Evolutionary conservation across 371 early-diverging fungal genomes (phyloP), one percentile per base, ranked within the genome.

Genomic region (Mucor velutinosus): DNA sequence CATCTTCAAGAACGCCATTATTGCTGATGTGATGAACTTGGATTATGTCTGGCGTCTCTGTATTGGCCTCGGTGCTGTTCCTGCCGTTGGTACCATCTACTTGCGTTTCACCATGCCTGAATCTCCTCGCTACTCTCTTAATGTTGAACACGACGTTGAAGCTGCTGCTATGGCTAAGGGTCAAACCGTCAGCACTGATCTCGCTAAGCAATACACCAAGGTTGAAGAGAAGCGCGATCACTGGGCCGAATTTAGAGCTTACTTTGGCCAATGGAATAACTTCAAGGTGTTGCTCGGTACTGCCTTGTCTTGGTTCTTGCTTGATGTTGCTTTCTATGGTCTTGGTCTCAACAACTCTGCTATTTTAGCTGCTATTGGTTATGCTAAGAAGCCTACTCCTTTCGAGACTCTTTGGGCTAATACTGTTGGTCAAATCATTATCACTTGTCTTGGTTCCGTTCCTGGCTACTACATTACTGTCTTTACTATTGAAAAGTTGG

Each of bases 71-170:
- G 95, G 95, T 62, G 87, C 86, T 66, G 76, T 97, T n/a, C 97
- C 97, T n/a, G 93, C 91, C 29, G 65, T 92, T 21, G 79, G 85
- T 30, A 92, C 95, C 10, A 82, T 97, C 64, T 97, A 95, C 82
- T 91, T 90, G 77, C 92, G 97, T 60, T 79, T 95, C 73, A 94
- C 93, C n/a, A 93, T 95, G 77, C 94, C 95, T 32, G 97, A 97
- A 81, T 94, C 97, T 39, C 95, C 97, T 39, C 92, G 94, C 64
- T 95, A 90, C 73, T 86, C 92, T 25, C 86, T 91, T 35, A 92
- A 94, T 70, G 88, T 93, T 58, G 85, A 92, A 69, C 79, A 85
- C 58, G 87, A 92, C 71, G 71, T 86, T 21, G 86, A 88, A 71
- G 86, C 82, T 64, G 91, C 92, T 55, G 85, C 86, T 53, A 74